These are phyloP conservation scores for Spergularia bocconei DNA, from an alignment of 148 eudicot genomes.

Conservation along the genomic window DNA sequence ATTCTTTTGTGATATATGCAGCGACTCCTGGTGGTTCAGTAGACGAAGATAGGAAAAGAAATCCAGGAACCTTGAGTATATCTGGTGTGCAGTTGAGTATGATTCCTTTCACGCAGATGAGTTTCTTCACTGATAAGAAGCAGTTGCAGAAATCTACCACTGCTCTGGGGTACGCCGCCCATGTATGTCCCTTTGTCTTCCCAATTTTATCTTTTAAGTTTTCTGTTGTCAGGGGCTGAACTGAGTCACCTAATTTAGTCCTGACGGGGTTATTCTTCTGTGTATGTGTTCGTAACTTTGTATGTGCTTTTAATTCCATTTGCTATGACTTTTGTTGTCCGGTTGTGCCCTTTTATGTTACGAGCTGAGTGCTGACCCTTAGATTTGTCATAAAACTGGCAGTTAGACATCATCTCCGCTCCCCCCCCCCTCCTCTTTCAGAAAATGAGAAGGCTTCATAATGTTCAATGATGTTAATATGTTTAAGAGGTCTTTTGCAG, in stretches of 20 bases:
- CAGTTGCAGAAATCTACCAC: conserved; percentile 90
- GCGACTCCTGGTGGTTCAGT: conserved; percentile 59
- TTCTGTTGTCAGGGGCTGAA: not conserved
- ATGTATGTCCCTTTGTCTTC: conserved; percentile 55
- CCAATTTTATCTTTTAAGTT: not conserved
- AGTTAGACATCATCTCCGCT: not conserved
- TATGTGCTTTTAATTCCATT: not conserved
- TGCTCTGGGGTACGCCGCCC: conserved; percentile 95
- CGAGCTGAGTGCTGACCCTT: not conserved
- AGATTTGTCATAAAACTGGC: not conserved
- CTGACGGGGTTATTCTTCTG: not conserved
- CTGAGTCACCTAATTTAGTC: not conserved
- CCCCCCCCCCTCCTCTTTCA: not conserved
- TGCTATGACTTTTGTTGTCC: not conserved
- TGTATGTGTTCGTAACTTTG: not conserved
- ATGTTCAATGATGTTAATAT: conserved; percentile 11
- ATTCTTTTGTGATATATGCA: conserved; percentile 26
- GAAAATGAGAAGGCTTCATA: too few species aligned
- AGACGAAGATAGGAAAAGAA: conserved; percentile 51
- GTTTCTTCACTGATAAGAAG: conserved; percentile 95
- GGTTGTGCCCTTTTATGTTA: not conserved
- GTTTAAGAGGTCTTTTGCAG: conserved; percentile 41
- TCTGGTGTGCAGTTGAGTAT: conserved; percentile 75
- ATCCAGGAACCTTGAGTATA: conserved; percentile 67
- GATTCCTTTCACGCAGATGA: conserved; percentile 81